Evolutionary conservation across 1,139 yeast species (phyloP).

Genomic region (Candida neerlandica): DNA sequence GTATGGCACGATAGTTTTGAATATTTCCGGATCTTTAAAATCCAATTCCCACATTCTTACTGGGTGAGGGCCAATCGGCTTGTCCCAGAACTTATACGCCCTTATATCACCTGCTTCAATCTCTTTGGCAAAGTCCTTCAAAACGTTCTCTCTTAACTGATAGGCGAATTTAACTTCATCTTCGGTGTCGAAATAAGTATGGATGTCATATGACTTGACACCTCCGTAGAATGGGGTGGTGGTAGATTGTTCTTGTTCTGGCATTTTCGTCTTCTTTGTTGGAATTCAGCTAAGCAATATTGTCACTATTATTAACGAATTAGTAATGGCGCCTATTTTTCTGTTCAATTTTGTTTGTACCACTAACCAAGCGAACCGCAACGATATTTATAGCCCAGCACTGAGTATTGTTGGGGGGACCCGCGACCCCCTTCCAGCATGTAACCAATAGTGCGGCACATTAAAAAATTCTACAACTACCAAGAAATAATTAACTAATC

Average conservation of each 20-base stretch:
- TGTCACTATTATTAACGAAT: constrained; percentile 1
- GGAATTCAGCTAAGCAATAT: no score
- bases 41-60: constrained; percentile 48
- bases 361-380: neutral
- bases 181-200: constrained; percentile 52
- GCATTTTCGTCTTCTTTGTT: neutral
- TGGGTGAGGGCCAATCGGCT: constrained; percentile 63
- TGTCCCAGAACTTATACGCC: constrained; percentile 50
- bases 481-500: no score
- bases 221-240: constrained; percentile 28
- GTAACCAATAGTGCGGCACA: no score
- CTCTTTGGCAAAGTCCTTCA: constrained; percentile 47
- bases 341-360: neutral
- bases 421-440: no score
- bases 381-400: neutral
- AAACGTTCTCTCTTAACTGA: constrained; percentile 43
- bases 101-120: constrained; percentile 45
- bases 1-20: constrained; percentile 32
- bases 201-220: constrained; percentile 51
- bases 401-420: no score
- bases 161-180: constrained; percentile 38
- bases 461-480: no score
- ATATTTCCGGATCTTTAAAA: constrained; percentile 34
- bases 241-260: neutral
- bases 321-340: neutral